phyloP scores from a whole-genome alignment of 2,329 filamentous ascomycete genomes.

The Ciborinia camelliae region DNA sequence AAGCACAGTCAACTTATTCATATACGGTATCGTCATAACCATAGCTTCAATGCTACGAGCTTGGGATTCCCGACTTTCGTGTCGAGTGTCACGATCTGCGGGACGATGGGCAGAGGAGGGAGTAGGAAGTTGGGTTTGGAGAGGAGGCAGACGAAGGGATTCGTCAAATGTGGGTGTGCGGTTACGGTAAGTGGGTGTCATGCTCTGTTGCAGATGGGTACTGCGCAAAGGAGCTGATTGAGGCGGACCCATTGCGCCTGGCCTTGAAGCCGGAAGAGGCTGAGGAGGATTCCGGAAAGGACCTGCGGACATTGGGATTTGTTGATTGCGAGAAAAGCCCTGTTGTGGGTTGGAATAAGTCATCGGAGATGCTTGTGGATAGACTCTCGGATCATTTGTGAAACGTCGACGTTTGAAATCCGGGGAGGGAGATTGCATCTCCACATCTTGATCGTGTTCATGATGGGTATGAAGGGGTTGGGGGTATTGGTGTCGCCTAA shows the following conservation, averaged over 20 bases:
- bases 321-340: slow-evolving; percentile 26
- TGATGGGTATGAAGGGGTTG: slow-evolving; percentile 34
- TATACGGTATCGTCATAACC: slow-evolving; percentile 71
- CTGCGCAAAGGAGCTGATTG: slow-evolving; percentile 29
- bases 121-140: slow-evolving; percentile 39
- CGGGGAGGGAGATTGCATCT: slow-evolving; percentile 45
- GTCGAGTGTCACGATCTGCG: slow-evolving; percentile 29
- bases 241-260: slow-evolving; percentile 34
- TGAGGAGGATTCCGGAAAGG: slow-evolving; percentile 33
- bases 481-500: slow-evolving; percentile 28
- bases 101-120: slow-evolving; percentile 37
- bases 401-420: slow-evolving; percentile 63
- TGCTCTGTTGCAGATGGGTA: slow-evolving; percentile 26
- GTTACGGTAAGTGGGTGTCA: slow-evolving; percentile 26
- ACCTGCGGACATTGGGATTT: slow-evolving; percentile 36
- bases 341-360: slow-evolving; percentile 32
- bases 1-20: slow-evolving; percentile 74
- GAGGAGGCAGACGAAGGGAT: slow-evolving; percentile 38
- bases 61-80: slow-evolving; percentile 38
- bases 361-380: slow-evolving; percentile 41
- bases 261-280: slow-evolving; percentile 38
- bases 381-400: slow-evolving; percentile 45
- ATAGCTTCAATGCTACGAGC: slow-evolving; percentile 59
- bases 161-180: slow-evolving; percentile 34
- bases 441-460: slow-evolving; percentile 41